Conservation (phyloP, 2,329 filamentous ascomycete genomes). For the Penicillium janthinellum region DNA sequence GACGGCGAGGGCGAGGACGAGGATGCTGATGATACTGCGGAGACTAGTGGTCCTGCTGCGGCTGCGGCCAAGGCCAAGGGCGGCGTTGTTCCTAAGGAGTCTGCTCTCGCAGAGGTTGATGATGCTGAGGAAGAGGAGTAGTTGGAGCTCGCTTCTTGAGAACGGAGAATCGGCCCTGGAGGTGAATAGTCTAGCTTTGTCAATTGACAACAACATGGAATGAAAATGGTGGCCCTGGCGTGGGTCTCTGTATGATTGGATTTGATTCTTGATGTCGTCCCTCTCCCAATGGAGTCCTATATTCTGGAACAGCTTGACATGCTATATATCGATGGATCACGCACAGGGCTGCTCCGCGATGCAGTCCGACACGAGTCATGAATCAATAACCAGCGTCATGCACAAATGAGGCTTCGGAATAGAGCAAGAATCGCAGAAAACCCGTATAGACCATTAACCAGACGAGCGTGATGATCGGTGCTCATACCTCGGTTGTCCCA, state of each 20-base stretch:
- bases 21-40: conserved; percentile 31
- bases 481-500: no score
- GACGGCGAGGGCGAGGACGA: conserved; percentile 29
- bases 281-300: background rate
- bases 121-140: conserved; percentile 26
- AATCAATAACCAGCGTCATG: no score
- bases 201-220: background rate
- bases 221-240: conserved; percentile 1
- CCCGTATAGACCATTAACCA: no score
- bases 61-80: conserved; percentile 39
- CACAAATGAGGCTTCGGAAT: no score
- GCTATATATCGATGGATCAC: no score
- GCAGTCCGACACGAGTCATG: no score
- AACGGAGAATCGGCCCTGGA: background rate
- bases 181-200: background rate
- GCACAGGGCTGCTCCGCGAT: no score
- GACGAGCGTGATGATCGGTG: no score
- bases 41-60: conserved; percentile 36
- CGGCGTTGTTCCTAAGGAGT: conserved; percentile 31
- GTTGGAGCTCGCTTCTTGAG: conserved; percentile 6
- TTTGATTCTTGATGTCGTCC: background rate
- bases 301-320: no score
- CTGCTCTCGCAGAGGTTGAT: conserved; percentile 35
- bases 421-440: no score
- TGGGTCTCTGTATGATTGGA: conserved; percentile 5